Conservation (phyloP, 768 basidiomycete species). For the Mycena venus region DNA sequence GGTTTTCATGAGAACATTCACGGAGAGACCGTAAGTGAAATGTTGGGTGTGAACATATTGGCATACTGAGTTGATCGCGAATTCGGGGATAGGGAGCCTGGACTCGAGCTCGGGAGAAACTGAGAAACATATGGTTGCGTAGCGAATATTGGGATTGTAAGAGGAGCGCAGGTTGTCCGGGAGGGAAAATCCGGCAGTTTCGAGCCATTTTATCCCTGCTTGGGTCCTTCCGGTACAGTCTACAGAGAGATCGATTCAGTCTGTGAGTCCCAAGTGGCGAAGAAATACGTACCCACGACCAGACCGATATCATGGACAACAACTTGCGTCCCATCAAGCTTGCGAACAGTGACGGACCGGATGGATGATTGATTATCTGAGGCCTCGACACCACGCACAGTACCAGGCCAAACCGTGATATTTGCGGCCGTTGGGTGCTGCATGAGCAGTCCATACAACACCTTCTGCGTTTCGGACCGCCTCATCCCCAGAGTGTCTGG, state of each 20-base stretch:
- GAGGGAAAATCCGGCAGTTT: not conserved
- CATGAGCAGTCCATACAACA: too few relatives aligned
- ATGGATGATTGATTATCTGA: slow-evolving; percentile 10
- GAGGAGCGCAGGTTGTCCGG: not conserved
- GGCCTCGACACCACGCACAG: slow-evolving; percentile 4
- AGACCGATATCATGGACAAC: slow-evolving; percentile 22
- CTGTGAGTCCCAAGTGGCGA: not conserved
- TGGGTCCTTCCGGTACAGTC: slow-evolving; percentile 23
- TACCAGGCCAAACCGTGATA: slow-evolving; percentile 16
- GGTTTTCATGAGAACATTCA: slow-evolving; percentile 5
- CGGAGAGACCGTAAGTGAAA: not conserved
- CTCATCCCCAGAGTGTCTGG: too few relatives aligned
- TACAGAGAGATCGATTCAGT: slow-evolving; percentile 29
- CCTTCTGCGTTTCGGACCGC: too few relatives aligned
- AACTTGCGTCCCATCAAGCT: slow-evolving; percentile 7
- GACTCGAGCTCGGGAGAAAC: slow-evolving; percentile 1
- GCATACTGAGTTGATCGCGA: not conserved
- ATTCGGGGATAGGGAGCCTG: not conserved
- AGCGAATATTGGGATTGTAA: not conserved
- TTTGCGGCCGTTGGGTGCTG: not conserved
- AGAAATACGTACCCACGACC: slow-evolving; percentile 9
- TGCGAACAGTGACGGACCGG: not conserved
- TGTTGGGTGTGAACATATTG: not conserved
- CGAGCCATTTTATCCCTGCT: slow-evolving; percentile 9
- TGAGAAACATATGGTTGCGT: not conserved